phyloP scores from a whole-genome alignment of 441 rosid genomes.

The Raphanus hybrid region DNA sequence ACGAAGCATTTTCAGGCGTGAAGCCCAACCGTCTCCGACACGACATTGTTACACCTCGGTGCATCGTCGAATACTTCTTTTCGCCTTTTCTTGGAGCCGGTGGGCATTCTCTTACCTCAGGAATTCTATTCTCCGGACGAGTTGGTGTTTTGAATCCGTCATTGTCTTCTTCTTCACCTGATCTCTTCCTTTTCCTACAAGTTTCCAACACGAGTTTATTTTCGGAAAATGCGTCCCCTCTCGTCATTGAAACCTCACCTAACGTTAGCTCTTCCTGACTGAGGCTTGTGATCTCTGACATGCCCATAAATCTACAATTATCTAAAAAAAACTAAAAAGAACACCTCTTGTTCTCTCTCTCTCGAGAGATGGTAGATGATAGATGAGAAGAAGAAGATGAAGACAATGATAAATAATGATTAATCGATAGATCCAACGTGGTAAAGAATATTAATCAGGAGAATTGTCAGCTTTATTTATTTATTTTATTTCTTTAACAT shows the following conservation, averaged over 20 bases:
- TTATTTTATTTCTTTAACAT: conserved; percentile 22
- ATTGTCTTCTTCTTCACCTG: conserved; percentile 28
- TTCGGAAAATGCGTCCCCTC: conserved; percentile 24
- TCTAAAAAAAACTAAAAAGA: neutral
- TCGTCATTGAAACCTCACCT: neutral
- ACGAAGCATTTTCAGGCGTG: conserved; percentile 29
- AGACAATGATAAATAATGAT: conserved; percentile 30
- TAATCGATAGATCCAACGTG: conserved; percentile 46
- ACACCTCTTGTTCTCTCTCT: conserved; percentile 11
- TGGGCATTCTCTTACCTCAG: conserved; percentile 38
- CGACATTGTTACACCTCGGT: conserved; percentile 11
- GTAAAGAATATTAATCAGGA: conserved; percentile 40
- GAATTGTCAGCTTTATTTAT: conserved; percentile 41
- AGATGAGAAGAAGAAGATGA: neutral
- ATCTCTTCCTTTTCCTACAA: conserved; percentile 42
- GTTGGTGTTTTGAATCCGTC: conserved; percentile 46
- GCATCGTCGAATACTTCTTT: conserved; percentile 10
- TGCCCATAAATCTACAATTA: conserved; percentile 8
- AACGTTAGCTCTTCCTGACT: conserved; percentile 20
- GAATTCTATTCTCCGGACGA: conserved; percentile 43
- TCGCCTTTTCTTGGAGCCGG: conserved; percentile 35
- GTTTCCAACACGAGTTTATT: conserved; percentile 8
- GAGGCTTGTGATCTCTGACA: conserved; percentile 20
- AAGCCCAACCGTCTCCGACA: conserved; percentile 40
- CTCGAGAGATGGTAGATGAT: neutral